These are phyloP conservation scores for Malassezia dermatis DNA, from an alignment of 1,284 basidiomycete species.

Conservation along the genomic window DNA sequence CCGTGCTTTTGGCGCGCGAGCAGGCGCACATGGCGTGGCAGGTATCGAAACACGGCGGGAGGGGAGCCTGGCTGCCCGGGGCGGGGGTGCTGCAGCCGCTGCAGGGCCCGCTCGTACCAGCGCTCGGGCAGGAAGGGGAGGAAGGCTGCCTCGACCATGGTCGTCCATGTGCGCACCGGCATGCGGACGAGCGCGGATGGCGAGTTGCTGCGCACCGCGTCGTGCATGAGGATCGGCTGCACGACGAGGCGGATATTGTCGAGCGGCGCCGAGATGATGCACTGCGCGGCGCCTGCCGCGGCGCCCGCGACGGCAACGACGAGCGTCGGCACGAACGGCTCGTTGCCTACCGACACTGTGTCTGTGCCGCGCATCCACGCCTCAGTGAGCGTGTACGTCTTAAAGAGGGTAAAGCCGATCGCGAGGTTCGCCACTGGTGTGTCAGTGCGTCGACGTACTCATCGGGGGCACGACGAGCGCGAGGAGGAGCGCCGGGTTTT, in stretches of 20 bases:
- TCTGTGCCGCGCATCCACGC: conserved; percentile 14
- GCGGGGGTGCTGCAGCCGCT: conserved; percentile 3
- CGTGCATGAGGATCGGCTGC: conserved; percentile 22
- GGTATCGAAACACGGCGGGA: conserved; percentile 3
- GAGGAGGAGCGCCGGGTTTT: conserved; percentile 27
- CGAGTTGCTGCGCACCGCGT: not conserved
- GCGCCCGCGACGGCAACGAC: conserved; percentile 43
- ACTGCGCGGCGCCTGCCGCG: conserved; percentile 49
- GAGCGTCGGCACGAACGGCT: conserved; percentile 29
- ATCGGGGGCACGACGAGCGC: conserved; percentile 45
- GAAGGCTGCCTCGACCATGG: conserved; percentile 36
- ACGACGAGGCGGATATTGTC: conserved; percentile 50
- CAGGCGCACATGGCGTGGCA: conserved; percentile 9
- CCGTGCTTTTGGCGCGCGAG: conserved; percentile 34
- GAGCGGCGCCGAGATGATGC: conserved; percentile 49
- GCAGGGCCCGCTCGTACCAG: conserved; percentile 17
- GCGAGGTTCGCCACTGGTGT: conserved; percentile 38
- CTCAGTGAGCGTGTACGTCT: conserved; percentile 41
- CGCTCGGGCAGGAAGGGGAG: conserved; percentile 32
- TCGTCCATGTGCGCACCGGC: conserved; percentile 35
- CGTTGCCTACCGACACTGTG: not conserved
- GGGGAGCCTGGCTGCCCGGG: not conserved
- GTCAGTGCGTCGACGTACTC: not conserved
- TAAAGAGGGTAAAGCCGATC: conserved; percentile 48
- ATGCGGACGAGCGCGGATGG: conserved; percentile 1